Evolutionary conservation across 2,329 filamentous ascomycete species (phyloP).

Genomic region (Helotiales sp.): DNA sequence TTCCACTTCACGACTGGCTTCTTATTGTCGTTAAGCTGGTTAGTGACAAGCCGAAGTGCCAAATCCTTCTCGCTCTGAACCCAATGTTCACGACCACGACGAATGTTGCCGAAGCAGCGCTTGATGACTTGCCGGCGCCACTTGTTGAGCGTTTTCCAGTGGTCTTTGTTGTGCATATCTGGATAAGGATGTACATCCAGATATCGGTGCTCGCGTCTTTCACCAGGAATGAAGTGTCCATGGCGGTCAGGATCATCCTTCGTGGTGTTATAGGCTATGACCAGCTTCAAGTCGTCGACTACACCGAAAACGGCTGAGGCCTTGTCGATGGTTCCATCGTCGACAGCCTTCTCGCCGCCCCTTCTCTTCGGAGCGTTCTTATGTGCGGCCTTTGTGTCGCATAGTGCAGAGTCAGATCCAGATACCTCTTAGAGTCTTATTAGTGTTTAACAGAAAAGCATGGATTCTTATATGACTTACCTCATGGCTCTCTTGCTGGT

Average conservation of each 20-base stretch:
- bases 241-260: too few species aligned
- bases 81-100: not conserved
- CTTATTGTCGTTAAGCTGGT: not conserved
- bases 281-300: not conserved
- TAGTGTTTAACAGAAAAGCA: too few species aligned
- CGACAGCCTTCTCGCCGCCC: not conserved
- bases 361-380: not conserved
- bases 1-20: not conserved
- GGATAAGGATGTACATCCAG: not conserved
- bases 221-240: not conserved
- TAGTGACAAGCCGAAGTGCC: not conserved
- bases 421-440: too few species aligned
- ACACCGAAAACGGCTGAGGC: not conserved
- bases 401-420: too few species aligned
- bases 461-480: too few species aligned
- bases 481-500: too few species aligned
- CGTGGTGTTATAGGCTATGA: not conserved
- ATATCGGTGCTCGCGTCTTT: not conserved
- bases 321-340: not conserved
- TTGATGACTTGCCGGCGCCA: not conserved
- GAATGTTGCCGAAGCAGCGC: not conserved
- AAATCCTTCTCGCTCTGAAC: not conserved
- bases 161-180: not conserved
- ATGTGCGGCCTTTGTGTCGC: too few species aligned
- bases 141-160: not conserved